phyloP scores from a whole-genome alignment of 1,284 basidiomycete species.

The Xerocomus minutiporus region DNA sequence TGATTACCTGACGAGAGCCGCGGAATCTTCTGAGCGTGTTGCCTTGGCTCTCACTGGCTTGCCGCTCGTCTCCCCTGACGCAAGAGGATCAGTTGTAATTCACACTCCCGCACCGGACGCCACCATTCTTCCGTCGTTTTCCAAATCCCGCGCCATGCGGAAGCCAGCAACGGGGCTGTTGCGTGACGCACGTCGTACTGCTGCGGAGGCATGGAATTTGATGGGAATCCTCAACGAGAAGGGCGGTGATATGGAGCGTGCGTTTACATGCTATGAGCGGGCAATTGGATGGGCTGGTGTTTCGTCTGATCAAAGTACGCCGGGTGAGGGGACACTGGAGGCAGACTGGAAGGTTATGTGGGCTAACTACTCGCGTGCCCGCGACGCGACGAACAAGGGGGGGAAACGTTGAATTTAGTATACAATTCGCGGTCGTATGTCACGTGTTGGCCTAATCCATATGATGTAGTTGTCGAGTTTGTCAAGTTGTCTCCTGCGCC shows the following conservation, averaged over 20 bases:
- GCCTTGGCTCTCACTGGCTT: constrained; percentile 51
- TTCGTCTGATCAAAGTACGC: constrained; percentile 35
- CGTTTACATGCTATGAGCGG: constrained; percentile 54
- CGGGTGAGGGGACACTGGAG: constrained; percentile 50
- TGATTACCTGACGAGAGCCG: constrained; percentile 55
- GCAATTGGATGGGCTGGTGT: constrained; percentile 62
- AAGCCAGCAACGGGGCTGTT: constrained; percentile 57
- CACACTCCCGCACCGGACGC: constrained; percentile 44
- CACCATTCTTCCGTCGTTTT: constrained; percentile 40
- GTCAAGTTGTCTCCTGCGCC: not conserved
- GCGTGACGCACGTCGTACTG: constrained; percentile 64
- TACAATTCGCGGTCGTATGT: not conserved
- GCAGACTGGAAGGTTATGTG: constrained; percentile 54
- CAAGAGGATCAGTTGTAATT: constrained; percentile 37
- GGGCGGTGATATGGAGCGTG: constrained; percentile 37
- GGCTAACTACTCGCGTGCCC: constrained; percentile 45
- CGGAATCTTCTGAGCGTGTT: constrained; percentile 64
- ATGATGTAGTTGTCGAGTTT: not conserved
- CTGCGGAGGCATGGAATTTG: constrained; percentile 66
- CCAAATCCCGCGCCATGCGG: constrained; percentile 45
- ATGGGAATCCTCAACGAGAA: constrained; percentile 46
- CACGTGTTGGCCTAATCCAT: constrained; percentile 18
- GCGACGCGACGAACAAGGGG: constrained; percentile 19
- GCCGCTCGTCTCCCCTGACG: constrained; percentile 36
- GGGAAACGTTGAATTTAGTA: constrained; percentile 1